Evolutionary conservation across 805 yeast genomes (phyloP), one percentile per base, ranked within the genome.

Genomic region (Starmera pachycereana): DNA sequence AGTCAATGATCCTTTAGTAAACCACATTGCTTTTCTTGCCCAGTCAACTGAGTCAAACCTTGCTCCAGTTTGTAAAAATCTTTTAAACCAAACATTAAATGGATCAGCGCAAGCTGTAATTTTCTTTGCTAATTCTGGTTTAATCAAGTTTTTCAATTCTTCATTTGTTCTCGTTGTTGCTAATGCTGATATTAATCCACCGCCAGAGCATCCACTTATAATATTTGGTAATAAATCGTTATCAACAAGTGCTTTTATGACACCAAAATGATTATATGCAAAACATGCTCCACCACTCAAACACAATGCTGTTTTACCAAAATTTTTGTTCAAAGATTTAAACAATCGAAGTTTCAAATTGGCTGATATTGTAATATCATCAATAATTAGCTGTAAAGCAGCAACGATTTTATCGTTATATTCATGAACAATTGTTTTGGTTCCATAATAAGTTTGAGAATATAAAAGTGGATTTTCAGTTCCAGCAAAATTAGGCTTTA

Each of bases 261-360:
- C 74, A 3, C 94, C 94, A 58, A 81, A 78, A 57, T 83, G 94
- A 29, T 78, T 75, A 48, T 81, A 79, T 1, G 89, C 76, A 56
- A 83, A 84, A 28, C 83, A 73, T 1, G 88, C 94, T 19, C 92
- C 94, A 4, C 94, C 92, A 41, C 82, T 73, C 25, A 83, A 63
- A 46, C 86, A 78, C 12, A 83, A 61, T 0, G 90, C 88, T 0
- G 87, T 67, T 43, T 72, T 73, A 8, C 94, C 94, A 53, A 72
- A 78, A 53, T 81, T 81, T 52, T 73, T 72, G 57, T 70, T 71
- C 25, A 78, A 65, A 9, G 71, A 68, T 38, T 70, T 67, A 62
- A 83, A 80, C 43, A 82, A 70, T 7, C 60, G 54, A 16, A 68
- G 60, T 53, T 78, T 81, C 1, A 65, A 57, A 0, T 56, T 61